Percentiles rank a stretch among this genome's conserved stretches.
Evolutionary conservation across 768 basidiomycete genomes (phyloP).

Genomic region (Tulasnella sp.): DNA sequence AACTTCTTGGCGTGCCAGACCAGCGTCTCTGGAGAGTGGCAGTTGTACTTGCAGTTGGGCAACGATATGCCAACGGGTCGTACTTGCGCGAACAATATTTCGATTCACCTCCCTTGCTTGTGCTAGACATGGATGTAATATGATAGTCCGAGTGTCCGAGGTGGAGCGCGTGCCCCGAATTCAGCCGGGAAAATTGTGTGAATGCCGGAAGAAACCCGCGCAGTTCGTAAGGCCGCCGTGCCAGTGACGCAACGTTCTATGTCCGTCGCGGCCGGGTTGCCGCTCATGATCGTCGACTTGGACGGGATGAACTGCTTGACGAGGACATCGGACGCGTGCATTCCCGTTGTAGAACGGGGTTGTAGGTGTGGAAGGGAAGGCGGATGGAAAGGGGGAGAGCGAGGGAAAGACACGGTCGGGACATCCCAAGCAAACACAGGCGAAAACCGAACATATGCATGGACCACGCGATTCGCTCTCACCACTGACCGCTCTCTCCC

Average conservation of each 20-base stretch:
- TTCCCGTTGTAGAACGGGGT: background rate
- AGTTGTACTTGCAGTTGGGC: conserved; percentile 50
- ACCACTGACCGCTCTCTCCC: conserved; percentile 31
- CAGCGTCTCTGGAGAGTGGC: conserved; percentile 42
- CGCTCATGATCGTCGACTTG: background rate
- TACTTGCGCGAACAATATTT: conserved; percentile 34
- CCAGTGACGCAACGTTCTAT: background rate
- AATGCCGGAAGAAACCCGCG: conserved; percentile 9
- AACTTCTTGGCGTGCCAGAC: conserved; percentile 52
- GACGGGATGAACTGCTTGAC: background rate
- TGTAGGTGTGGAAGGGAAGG: background rate
- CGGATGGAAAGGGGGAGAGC: background rate
- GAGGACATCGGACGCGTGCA: background rate
- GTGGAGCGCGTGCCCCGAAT: background rate
- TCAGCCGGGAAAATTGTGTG: conserved; percentile 18
- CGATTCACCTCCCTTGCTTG: conserved; percentile 37
- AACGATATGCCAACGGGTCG: conserved; percentile 44
- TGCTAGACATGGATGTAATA: conserved; percentile 28
- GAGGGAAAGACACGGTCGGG: conserved; percentile 1
- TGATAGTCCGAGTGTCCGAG: background rate
- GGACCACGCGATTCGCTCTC: conserved; percentile 22
- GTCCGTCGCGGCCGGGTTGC: background rate
- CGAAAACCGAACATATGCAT: conserved; percentile 12
- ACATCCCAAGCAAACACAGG: conserved; percentile 2
- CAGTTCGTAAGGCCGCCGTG: conserved; percentile 4